Evolutionary conservation across 345 rosid species (phyloP), one percentile per base, ranked within the genome.

Genomic region (Syzygium jambos): DNA sequence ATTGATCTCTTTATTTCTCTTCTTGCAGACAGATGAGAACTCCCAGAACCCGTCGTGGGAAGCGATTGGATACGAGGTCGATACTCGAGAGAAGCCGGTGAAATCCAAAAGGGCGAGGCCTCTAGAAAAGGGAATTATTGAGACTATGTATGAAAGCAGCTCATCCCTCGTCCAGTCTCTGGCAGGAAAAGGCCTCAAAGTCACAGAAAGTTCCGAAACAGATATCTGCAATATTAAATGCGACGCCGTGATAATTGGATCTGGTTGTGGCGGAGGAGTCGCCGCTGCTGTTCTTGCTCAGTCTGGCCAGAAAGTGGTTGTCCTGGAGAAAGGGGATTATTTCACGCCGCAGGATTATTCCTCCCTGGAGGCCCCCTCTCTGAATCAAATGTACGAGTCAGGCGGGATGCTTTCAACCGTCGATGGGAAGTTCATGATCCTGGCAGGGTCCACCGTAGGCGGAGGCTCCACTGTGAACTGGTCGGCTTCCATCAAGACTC

Each of bases 41-140:
- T 43, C 78, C 83, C 61, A 89, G 85, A 97, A 95, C 89, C 92
- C 89, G 21, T 89, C 94, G 23, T 91, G 95, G 94, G 93, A 96
- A 90, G 96, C 98, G 19, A 93, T 96, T 30, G 98, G 96, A 51
- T 96, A 94, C 54, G 54, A 85, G 23, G 87, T 88, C 13, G 95
- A 94, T 87, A 88, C 80, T 16, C 85, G 89, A 78, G 90, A 91
- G 85, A 86, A 61, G 86, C 53, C 54, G 3, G 46, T 34, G 29
- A 52, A 86, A 82, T 49, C 87, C 78, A 56, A 85, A 65, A 88
- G 88, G 85, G 91, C 90, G 86, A 93, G 96, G 82, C 95, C 95
- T 61, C 92, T 94, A 57, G 90, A 92, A 9, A 91, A 92, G 89
- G 93, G 96, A 34, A 86, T 93, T 34, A 88, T 93, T 86, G 96